Base-by-base conservation (phyloP, 805 yeast species). In the Kodamaea kakaduensis region DNA sequence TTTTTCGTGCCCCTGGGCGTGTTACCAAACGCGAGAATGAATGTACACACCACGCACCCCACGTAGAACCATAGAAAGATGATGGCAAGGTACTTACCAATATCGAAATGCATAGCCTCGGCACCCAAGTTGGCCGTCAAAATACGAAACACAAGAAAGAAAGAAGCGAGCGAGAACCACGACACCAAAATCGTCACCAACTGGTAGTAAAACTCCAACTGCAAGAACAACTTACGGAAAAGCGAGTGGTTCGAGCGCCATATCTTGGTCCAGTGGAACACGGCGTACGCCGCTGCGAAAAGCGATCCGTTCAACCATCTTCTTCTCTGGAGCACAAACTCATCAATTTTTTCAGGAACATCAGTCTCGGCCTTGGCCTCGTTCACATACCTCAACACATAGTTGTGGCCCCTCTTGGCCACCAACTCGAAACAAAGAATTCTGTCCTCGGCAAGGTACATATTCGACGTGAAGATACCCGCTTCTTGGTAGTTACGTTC, bases 221-320 rank as follows among this genome's bases (percentile, higher is more conserved):
- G 95, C 42, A 93, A 69, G 54, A 83, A 78, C 46, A 86, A 50
- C 59, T 90, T 89, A 51, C 98, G 73, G n/a, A 76, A 46, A 7
- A 73, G 51, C 2, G 95, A 83, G 59, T 93, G 99, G 48, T 81
- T 84, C 0, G 96, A 85, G 42, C 74, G 67, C 95, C 96, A 90
- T 38, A 93, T 84, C 48, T 84, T 84, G 37, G 78, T 72, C 73
- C 89, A 86, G 56, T 89, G 95, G 37, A 84, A 53, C 45, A 85
- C 85, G 2, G 97, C 80, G 56, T 84, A 93, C 36, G 89, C 68
- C 3, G 97, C 97, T 1, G 99, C 97, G 65, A 93, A 93, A 54
- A 93, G 75, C 2, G 98, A 95, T 57, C 99, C 99, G 59, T 90
- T 90, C 42, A 90, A 73, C 98, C 98, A 90, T 69, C 98, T 80